These are phyloP conservation scores for Gypsophila paniculata DNA, from an alignment of 179 eudicot genomes.

Conservation along the genomic window DNA sequence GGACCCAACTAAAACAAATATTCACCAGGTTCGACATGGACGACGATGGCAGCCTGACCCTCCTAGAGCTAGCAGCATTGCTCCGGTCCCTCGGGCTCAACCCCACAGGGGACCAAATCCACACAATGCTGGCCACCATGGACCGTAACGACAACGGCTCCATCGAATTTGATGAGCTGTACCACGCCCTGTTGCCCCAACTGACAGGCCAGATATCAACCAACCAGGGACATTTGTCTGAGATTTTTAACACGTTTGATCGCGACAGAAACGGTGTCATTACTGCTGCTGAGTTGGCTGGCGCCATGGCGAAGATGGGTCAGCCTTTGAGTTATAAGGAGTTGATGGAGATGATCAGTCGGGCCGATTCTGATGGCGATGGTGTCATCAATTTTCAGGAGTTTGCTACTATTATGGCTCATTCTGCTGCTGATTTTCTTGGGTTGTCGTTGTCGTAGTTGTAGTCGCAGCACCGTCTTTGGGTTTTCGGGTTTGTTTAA, in stretches of 20 bases:
- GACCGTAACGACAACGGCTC: constrained; percentile 75
- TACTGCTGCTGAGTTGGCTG: constrained; percentile 83
- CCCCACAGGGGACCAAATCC: constrained; percentile 69
- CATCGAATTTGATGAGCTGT: constrained; percentile 69
- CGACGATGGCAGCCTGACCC: constrained; percentile 76
- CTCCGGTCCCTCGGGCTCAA: constrained; percentile 79
- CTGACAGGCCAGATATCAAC: constrained; percentile 48
- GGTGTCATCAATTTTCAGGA: constrained; percentile 44
- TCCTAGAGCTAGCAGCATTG: constrained; percentile 73
- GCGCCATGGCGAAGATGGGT: constrained; percentile 89
- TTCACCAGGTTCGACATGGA: constrained; percentile 79
- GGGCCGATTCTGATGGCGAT: constrained; percentile 55
- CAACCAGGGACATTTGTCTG: constrained; percentile 59
- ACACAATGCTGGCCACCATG: constrained; percentile 42
- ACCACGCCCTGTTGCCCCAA: constrained; percentile 53
- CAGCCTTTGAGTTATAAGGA: constrained; percentile 73
- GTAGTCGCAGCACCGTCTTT: too few relatives aligned
- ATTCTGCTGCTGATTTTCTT: constrained; percentile 59
- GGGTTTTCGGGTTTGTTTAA: too few relatives aligned
- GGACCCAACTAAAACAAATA: constrained; percentile 50
- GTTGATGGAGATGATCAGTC: constrained; percentile 49
- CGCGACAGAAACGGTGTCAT: constrained; percentile 81
- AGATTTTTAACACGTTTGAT: constrained; percentile 64
- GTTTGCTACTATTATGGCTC: constrained; percentile 71
- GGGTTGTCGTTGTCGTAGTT: constrained; percentile 24